phyloP scores from a whole-genome alignment of 208 protist genomes.

The Angomonas ambiguus region DNA sequence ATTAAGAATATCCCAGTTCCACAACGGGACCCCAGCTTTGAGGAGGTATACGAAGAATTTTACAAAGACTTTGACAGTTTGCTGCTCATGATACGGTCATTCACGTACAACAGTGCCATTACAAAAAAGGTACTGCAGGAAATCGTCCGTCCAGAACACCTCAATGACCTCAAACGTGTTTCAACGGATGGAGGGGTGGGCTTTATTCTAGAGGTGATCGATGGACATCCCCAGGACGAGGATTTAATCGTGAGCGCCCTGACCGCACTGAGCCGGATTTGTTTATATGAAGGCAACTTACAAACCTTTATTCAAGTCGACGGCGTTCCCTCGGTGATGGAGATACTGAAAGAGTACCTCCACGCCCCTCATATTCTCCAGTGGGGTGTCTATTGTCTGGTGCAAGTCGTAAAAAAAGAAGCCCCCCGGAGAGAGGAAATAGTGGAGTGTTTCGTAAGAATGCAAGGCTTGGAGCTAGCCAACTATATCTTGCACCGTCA shows the following conservation, averaged over 20 bases:
- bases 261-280: constrained; percentile 54
- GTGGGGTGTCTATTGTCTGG: constrained; percentile 64
- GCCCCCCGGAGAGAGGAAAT: constrained; percentile 24
- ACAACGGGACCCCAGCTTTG: constrained; percentile 33
- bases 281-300: constrained; percentile 51
- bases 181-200: constrained; percentile 53
- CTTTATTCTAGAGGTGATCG: constrained; percentile 72
- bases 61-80: constrained; percentile 62
- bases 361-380: constrained; percentile 55
- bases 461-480: constrained; percentile 48
- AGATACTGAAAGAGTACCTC: constrained; percentile 78
- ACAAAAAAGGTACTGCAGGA: constrained; percentile 43
- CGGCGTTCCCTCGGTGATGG: constrained; percentile 69
- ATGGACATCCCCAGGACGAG: constrained; percentile 71
- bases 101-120: constrained; percentile 51
- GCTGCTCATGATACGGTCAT: constrained; percentile 68
- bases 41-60: constrained; percentile 70
- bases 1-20: constrained; percentile 22
- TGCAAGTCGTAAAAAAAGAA: constrained; percentile 33
- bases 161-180: constrained; percentile 28
- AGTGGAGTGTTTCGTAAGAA: constrained; percentile 33
- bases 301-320: constrained; percentile 59
- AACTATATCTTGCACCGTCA: constrained; percentile 51
- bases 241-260: constrained; percentile 57
- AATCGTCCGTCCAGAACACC: constrained; percentile 30